Conservation (phyloP, 2,329 filamentous ascomycete species). For the Calonectria montana region DNA sequence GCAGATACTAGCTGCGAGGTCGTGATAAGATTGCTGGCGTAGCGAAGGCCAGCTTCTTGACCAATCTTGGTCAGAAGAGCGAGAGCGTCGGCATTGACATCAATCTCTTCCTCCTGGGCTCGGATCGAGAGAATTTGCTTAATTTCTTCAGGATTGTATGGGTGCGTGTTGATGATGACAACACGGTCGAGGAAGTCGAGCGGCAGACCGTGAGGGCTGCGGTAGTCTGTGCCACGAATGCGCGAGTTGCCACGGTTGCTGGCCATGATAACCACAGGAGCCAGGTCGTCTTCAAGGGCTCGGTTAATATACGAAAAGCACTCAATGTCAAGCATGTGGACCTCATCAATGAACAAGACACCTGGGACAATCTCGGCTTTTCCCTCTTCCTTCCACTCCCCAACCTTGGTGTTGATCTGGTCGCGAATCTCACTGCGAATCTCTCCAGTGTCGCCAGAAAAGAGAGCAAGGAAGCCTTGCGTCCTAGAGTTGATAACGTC, state of each 20-base stretch:
- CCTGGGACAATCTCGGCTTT: slow-evolving; percentile 98
- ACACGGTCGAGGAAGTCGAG: slow-evolving; percentile 96
- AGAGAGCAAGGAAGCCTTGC: slow-evolving; percentile 97
- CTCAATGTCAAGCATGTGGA: slow-evolving; percentile 99
- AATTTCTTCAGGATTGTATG: slow-evolving; percentile 86
- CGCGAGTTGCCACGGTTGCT: slow-evolving; percentile 93
- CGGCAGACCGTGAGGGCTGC: slow-evolving; percentile 91
- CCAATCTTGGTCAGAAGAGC: slow-evolving; percentile 96
- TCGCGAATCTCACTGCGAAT: slow-evolving; percentile 97
- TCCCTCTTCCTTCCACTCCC: slow-evolving; percentile 99
- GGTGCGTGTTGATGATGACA: slow-evolving; percentile 93
- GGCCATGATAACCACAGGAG: slow-evolving; percentile 99
- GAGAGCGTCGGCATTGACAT: slow-evolving; percentile 88
- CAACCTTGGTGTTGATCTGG: slow-evolving; percentile 99
- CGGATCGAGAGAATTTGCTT: slow-evolving; percentile 92
- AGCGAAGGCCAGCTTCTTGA: slow-evolving; percentile 89
- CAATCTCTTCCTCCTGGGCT: slow-evolving; percentile 95
- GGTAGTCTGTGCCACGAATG: slow-evolving; percentile 94
- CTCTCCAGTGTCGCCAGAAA: slow-evolving; percentile 97
- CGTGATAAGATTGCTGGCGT: slow-evolving; percentile 97
- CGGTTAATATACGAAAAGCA: slow-evolving; percentile 99
- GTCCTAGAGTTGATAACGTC: slow-evolving; percentile 99
- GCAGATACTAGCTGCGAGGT: slow-evolving; percentile 89
- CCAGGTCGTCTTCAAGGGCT: slow-evolving; percentile 92
- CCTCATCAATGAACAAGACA: slow-evolving; percentile 97